Conservation (phyloP, 2,329 filamentous ascomycete species). For the Dryadomyces sulphureus region DNA sequence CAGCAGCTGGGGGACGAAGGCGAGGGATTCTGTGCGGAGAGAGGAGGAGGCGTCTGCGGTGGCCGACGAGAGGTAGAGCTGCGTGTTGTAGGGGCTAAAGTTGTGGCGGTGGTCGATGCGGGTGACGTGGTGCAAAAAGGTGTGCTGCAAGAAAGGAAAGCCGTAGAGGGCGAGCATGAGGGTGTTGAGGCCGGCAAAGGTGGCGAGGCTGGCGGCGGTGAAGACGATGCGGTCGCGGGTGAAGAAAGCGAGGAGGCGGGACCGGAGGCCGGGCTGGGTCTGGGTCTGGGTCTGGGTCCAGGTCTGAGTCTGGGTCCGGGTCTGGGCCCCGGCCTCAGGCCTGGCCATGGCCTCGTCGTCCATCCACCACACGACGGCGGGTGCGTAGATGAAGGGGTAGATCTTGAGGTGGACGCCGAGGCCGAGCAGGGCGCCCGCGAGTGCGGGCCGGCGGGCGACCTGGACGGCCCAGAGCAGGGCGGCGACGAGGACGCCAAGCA, state of each 20-base stretch:
- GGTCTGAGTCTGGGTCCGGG: conserved; percentile 23
- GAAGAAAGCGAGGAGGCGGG: conserved; percentile 25
- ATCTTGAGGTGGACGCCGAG: conserved; percentile 94
- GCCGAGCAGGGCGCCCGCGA: conserved; percentile 66
- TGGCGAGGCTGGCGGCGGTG: conserved; percentile 48
- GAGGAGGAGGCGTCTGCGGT: conserved; percentile 22
- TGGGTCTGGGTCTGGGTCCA: neutral
- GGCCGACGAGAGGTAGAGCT: conserved; percentile 76
- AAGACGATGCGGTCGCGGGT: conserved; percentile 42
- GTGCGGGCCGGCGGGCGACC: conserved; percentile 39
- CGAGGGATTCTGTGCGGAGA: conserved; percentile 55
- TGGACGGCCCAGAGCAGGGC: conserved; percentile 67
- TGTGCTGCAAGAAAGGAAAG: conserved; percentile 69
- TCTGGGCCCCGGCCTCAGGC: neutral
- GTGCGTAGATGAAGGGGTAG: conserved; percentile 92
- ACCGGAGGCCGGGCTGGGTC: conserved; percentile 11
- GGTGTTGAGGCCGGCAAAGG: conserved; percentile 60
- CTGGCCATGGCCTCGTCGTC: conserved; percentile 33
- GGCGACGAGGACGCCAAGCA: conserved; percentile 74
- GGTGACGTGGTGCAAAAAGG: conserved; percentile 82
- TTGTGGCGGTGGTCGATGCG: conserved; percentile 96
- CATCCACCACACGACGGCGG: conserved; percentile 69
- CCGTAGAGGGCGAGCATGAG: conserved; percentile 74
- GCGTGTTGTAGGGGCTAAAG: conserved; percentile 89
- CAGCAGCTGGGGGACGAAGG: conserved; percentile 77